Evolutionary conservation across 2,329 filamentous ascomycete species (phyloP), one percentile per base, ranked within the genome.

Genomic region (Rutstroemia sp.): DNA sequence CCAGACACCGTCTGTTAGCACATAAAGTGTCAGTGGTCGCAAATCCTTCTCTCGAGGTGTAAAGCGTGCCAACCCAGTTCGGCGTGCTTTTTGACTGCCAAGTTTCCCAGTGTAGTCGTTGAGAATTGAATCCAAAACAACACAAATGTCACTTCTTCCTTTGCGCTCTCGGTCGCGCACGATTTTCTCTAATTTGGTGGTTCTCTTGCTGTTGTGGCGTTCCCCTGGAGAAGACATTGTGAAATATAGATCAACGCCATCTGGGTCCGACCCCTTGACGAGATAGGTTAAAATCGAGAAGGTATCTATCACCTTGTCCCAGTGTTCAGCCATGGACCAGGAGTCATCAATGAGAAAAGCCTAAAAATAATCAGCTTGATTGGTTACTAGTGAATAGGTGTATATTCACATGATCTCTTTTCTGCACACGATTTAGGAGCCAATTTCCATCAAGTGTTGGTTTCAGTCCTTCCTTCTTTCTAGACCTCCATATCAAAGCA

Each of bases 1-100:
- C 60, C 60, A 61, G 10, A 57, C 38, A 12, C 60, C 57, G 25
- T 58, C 45, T 19, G 60, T 60, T 21, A 62, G 30, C 16, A 62
- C 30, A 48, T 57, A 62, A 9, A 62, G 40, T 23, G 12, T 57
- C 25, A 61, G 23, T 3, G 58, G 58, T 27, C 47, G 44, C 12
- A 23, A 4, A 7, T 34, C 23, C 5, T 25, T 30, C 30, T 39
- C 45, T 9, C 1, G 19, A 42, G 30, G 30, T 9, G 19, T 14
- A 42, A 42, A 19, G 39, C 39, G 39, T 17, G 4, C n/a, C 7
- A 42, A 10, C 3, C 39, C 39, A 19, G 1, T 42, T 42, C 39
- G 39, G 19, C 16, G 39, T 17, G 39, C 30, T 34, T 34, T n/a
- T 42, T 42, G 39, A 8, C 14, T 55, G 6, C 47, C 17, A 9